Conservation (phyloP, 2,329 filamentous ascomycete genomes). For the Hypoxylon sp. region DNA sequence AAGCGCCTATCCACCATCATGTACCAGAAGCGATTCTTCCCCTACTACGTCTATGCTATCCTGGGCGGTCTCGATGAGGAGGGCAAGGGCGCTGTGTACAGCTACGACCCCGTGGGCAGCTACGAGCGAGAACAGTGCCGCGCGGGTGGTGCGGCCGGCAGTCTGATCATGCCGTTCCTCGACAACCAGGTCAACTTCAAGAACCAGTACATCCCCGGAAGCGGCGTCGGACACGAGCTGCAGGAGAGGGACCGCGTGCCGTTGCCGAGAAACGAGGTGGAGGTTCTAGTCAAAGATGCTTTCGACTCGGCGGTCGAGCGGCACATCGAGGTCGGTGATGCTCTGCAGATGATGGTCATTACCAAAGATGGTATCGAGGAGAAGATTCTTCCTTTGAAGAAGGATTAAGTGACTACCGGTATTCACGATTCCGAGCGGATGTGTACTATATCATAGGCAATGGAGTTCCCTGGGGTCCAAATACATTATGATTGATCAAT, state of each 20-base stretch:
- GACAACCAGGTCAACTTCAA: slow-evolving; percentile 99
- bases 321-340: slow-evolving; percentile 98
- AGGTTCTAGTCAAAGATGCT: slow-evolving; percentile 93
- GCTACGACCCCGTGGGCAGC: slow-evolving; percentile 96
- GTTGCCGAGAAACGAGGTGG: slow-evolving; percentile 79
- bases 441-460: slow-evolving; percentile 45
- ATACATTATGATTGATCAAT: slow-evolving; percentile 37
- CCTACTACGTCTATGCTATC: slow-evolving; percentile 97
- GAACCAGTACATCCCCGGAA: slow-evolving; percentile 94
- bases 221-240: slow-evolving; percentile 84
- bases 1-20: slow-evolving; percentile 95
- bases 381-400: slow-evolving; percentile 86
- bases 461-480: slow-evolving; percentile 34
- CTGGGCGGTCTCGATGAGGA: slow-evolving; percentile 94
- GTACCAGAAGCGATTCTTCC: slow-evolving; percentile 98
- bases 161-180: slow-evolving; percentile 98
- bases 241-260: slow-evolving; percentile 78
- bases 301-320: slow-evolving; percentile 98
- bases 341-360: slow-evolving; percentile 94
- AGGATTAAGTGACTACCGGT: slow-evolving; percentile 71
- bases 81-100: slow-evolving; percentile 93
- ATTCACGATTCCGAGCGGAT: slow-evolving; percentile 18
- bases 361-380: slow-evolving; percentile 91
- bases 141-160: slow-evolving; percentile 90
- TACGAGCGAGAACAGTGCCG: slow-evolving; percentile 98